These are phyloP conservation scores for Fusarium hostae DNA, from an alignment of 2,329 filamentous ascomycete species.

Conservation along the genomic window DNA sequence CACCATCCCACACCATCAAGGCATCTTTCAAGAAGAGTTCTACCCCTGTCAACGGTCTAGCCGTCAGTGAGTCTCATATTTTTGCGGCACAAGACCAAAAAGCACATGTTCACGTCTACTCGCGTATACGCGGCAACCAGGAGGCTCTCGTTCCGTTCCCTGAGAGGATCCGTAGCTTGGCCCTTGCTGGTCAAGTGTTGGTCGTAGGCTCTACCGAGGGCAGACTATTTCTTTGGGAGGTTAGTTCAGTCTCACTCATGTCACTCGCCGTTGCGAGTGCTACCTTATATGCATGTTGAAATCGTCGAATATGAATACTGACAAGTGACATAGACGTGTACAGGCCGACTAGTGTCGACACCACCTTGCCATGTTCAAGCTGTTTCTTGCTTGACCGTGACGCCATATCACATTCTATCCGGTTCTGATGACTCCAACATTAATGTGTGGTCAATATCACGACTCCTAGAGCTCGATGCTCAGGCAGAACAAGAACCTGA, in stretches of 20 bases:
- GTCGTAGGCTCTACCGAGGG: slow-evolving; percentile 86
- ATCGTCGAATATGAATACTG: slow-evolving; percentile 32
- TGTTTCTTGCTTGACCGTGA: slow-evolving; percentile 79
- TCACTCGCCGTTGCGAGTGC: slow-evolving; percentile 30
- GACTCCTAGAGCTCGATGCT: slow-evolving; percentile 71
- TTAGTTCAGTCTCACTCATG: slow-evolving; percentile 53
- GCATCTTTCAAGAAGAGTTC: slow-evolving; percentile 92
- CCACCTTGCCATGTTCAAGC: slow-evolving; percentile 82
- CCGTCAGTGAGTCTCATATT: slow-evolving; percentile 82
- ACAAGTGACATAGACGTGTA: slow-evolving; percentile 67
- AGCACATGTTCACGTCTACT: slow-evolving; percentile 93
- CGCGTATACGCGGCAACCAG: slow-evolving; percentile 82
- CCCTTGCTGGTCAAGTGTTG: slow-evolving; percentile 77
- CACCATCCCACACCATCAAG: slow-evolving; percentile 80
- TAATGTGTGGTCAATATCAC: slow-evolving; percentile 88
- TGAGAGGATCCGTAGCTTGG: slow-evolving; percentile 83
- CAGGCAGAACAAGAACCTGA: slow-evolving; percentile 74
- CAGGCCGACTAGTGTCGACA: slow-evolving; percentile 80
- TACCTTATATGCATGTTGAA: slow-evolving; percentile 12
- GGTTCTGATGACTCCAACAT: slow-evolving; percentile 89
- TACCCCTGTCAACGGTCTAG: slow-evolving; percentile 80
- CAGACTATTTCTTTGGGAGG: slow-evolving; percentile 92
- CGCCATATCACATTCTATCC: slow-evolving; percentile 78
- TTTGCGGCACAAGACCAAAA: slow-evolving; percentile 94
- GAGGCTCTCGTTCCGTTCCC: slow-evolving; percentile 90